Conservation (phyloP, 2,329 filamentous ascomycete genomes). For the Zarea fungicola region DNA sequence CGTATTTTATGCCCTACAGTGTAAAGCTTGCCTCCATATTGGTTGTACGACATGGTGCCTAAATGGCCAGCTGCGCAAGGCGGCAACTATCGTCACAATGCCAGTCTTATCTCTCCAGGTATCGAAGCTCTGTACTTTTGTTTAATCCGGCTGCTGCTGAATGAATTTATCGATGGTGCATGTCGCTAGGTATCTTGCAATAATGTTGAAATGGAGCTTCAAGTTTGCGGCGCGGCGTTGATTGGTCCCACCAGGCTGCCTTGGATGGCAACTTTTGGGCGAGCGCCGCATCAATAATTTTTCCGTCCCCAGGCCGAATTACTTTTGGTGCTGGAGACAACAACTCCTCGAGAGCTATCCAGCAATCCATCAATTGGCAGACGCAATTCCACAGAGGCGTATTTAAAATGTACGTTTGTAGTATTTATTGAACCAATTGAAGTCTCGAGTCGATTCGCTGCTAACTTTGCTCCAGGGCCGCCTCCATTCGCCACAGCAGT, state of each 20-base stretch:
- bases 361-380: not conserved
- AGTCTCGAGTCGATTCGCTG: not conserved
- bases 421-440: not conserved
- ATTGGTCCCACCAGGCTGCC: conserved; percentile 12
- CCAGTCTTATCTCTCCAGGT: not conserved
- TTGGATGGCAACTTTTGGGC: not conserved
- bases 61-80: not conserved
- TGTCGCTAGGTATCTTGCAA: not conserved
- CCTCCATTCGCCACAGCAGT: conserved; percentile 10
- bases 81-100: not conserved
- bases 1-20: not conserved
- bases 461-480: conserved; percentile 5
- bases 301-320: conserved; percentile 5
- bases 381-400: conserved; percentile 1
- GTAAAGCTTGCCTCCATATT: conserved; percentile 49
- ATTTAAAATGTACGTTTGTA: conserved; percentile 5
- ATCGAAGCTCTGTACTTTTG: too few species aligned
- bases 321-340: not conserved
- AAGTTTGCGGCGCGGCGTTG: conserved; percentile 16
- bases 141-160: too few species aligned
- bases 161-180: too few species aligned
- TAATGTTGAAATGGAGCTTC: conserved; percentile 4
- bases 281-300: conserved; percentile 12
- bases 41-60: conserved; percentile 49
- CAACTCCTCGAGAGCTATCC: not conserved